Base-by-base conservation (phyloP, 1,284 basidiomycete genomes). In the Taiwanofungus camphoratus region DNA sequence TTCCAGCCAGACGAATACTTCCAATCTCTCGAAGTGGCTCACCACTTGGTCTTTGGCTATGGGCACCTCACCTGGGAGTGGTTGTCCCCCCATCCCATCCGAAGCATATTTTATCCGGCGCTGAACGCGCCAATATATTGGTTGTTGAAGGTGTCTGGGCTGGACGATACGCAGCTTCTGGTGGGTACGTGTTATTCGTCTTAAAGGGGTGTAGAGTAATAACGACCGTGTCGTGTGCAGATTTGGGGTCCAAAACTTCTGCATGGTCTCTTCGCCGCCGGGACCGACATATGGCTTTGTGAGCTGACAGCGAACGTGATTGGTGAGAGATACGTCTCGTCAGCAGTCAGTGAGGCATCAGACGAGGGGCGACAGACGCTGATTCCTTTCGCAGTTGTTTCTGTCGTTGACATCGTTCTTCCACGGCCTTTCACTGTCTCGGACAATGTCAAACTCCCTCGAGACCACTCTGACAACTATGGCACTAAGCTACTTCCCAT, bases 1-100 rank as follows among this genome's bases (percentile, higher is more conserved):
- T 99, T 99, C 62, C 94, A 98, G 62, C 95, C 96, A 2, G 96
- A 99, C 65, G 96, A 99, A 67, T 96, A 91, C 66, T 98, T 87
- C 57, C 96, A 99, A 61, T 80, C 92, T 7, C 76, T 96, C 32
- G 96, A 99, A 61, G 87, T 92, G 22, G 96, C 96, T 0, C 89
- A 98, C 61, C 72, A 73, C 41, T 64, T 85, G 34, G 90, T 95
- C 42, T 99, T 92, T 62, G 92, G 92, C 23, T 92, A 91, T 63
- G 96, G 93, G 1, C 79, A 86, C 57, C 70, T 91, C 29, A 97
- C 93, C 21, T 99, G 96, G 96, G 96, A 99, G 69, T 99, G 96
- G 96, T 66, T 77, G 18, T 70, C 77, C 44, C 63, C 75, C 4
- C 64, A 64, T n/a, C 81, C 84, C 7, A 79, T 88, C 53, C 74